Base-by-base conservation (phyloP, 352 stramenopile species). In the Halophytophthora polymorphica region DNA sequence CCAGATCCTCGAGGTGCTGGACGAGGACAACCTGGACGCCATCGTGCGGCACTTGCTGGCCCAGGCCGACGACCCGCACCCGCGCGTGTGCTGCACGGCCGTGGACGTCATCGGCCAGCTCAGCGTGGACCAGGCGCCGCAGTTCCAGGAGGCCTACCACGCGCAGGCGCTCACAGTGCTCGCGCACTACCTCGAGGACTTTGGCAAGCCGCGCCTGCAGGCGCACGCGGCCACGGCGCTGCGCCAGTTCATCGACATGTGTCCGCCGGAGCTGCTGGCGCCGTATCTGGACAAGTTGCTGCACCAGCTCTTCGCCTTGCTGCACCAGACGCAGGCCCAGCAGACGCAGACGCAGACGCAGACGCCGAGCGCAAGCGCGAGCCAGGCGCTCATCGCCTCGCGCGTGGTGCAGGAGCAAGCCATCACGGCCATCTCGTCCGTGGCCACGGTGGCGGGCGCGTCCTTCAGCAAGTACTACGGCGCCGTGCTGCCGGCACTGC, bases 231-330 rank as follows among this genome's bases (percentile, higher is more conserved):
- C 82, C 10, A 90, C 82, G 10, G 75, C 83, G 29, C 53, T 94
- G 22, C 79, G 81, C 14, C 78, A 94, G 55, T 94, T 94, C 38
- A 81, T 94, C 58, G 81, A 94, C 49, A 87, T 90, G 72, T 91
- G 83, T 46, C 66, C 73, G 28, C 67, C 69, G 0, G 56, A 79
- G 33, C 55, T 89, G 29, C 61, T 93, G 17, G 67, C 76, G 44
- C 80, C 81, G 25, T 91, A 94, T 52, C 45, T 94, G 44, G 81
- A 94, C 43, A 73, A 77, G 41, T 61, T 92, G 37, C 64, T 94
- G 5, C 62, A 72, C 25, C 75, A 85, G 43, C 50, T 92, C 0
- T 90, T 94, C 44, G 66, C 69, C 1, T 52, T 90, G 25, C 64
- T 94, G 21, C 72, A 88, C 41, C 58, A 73, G n/a, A 39, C 61